A percentile compares a stretch with the other conserved stretches of the same genome.
These are phyloP conservation scores for Penicillium sp. DNA, from an alignment of 2,329 filamentous ascomycete species.

Conservation along the genomic window DNA sequence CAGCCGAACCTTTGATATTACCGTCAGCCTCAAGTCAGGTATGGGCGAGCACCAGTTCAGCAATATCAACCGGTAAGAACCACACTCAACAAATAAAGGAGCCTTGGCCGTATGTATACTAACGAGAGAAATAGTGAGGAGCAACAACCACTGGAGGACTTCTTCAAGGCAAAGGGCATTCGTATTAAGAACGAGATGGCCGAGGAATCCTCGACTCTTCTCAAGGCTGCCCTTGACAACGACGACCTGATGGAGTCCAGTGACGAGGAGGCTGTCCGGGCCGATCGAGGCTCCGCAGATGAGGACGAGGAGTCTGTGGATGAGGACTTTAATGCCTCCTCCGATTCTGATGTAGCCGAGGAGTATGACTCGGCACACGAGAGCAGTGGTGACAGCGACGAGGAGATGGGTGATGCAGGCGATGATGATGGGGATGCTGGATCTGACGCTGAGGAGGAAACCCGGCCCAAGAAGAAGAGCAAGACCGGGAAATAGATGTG, in stretches of 20 bases:
- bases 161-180: constrained; percentile 94
- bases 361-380: constrained; percentile 93
- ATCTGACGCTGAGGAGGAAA: constrained; percentile 50
- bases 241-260: constrained; percentile 82
- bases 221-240: constrained; percentile 82
- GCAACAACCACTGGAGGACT: constrained; percentile 92
- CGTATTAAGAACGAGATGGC: constrained; percentile 99
- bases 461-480: constrained; percentile 69
- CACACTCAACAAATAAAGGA: background rate
- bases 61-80: constrained; percentile 84
- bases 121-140: constrained; percentile 68
- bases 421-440: constrained; percentile 48
- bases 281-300: constrained; percentile 87
- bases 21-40: constrained; percentile 86
- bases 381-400: constrained; percentile 74
- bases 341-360: constrained; percentile 93
- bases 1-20: constrained; percentile 95
- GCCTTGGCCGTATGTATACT: constrained; percentile 27
- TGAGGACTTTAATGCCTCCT: constrained; percentile 92
- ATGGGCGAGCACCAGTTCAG: constrained; percentile 92
- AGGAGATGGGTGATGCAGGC: constrained; percentile 60
- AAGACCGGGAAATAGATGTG: constrained; percentile 54
- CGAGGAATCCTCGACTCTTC: constrained; percentile 73
- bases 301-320: constrained; percentile 96
- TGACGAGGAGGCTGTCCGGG: constrained; percentile 74